These are phyloP conservation scores for Nannochloropsis gaditana DNA, from an alignment of 108 stramenopile genomes.

Conservation along the genomic window DNA sequence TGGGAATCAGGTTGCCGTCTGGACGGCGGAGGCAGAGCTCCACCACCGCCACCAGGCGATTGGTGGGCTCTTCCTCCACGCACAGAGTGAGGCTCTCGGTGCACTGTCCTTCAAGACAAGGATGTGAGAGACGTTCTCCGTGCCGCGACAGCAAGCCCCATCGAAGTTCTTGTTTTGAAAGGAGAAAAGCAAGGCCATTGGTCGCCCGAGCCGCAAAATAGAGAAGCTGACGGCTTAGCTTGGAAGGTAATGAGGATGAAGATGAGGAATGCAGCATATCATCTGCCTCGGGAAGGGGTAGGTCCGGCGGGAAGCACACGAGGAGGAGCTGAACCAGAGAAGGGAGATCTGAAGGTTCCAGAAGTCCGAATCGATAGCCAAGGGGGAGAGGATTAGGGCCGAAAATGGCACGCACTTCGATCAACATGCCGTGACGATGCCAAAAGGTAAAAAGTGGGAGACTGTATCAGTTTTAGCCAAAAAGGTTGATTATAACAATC, in stretches of 20 bases:
- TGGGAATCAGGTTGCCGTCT: neutral
- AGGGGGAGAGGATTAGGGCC: neutral
- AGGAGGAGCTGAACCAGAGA: neutral
- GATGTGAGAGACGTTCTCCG: neutral
- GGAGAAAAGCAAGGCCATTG: neutral
- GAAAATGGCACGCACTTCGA: neutral
- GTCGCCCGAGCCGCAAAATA: no score
- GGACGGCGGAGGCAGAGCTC: constrained; percentile 7
- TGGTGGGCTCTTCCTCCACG: constrained; percentile 16
- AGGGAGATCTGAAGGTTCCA: neutral
- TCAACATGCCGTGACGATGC: neutral
- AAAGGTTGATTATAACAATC: no score
- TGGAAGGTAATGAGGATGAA: neutral
- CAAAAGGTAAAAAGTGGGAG: constrained; percentile 4
- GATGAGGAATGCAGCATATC: neutral
- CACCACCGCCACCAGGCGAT: neutral
- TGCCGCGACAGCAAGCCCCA: neutral
- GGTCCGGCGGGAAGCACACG: neutral
- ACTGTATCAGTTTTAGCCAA: neutral
- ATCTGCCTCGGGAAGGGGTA: neutral
- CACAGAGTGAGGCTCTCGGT: neutral
- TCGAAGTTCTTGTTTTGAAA: neutral
- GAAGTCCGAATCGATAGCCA: neutral
- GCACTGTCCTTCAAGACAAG: neutral
- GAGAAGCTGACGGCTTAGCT: neutral